phyloP scores from a whole-genome alignment of 306 rosid species.

The Arachis hypogaea region DNA sequence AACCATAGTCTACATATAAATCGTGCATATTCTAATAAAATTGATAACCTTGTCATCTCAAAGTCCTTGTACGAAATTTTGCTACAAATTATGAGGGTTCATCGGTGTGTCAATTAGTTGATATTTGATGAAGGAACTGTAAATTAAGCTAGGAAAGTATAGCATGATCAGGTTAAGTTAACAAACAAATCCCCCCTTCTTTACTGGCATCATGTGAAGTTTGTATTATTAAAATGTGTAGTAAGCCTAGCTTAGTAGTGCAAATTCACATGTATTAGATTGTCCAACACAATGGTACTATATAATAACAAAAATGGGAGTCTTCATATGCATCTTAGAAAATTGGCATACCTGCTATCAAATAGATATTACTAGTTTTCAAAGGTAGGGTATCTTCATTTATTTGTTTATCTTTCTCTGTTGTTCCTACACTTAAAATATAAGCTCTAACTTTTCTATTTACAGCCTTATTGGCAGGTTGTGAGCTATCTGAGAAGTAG shows the following conservation, averaged over 20 bases:
- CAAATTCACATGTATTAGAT: not conserved
- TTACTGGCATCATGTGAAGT: not conserved
- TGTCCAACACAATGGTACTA: not conserved
- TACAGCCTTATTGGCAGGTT: slow-evolving; percentile 92
- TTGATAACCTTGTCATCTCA: slow-evolving; percentile 9
- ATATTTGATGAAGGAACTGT: not conserved
- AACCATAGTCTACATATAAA: not conserved
- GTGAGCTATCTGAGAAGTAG: slow-evolving; percentile 45
- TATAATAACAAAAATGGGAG: slow-evolving; percentile 1
- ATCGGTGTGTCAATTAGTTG: not conserved
- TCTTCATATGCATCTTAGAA: slow-evolving; percentile 10
- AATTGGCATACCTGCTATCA: slow-evolving; percentile 27
- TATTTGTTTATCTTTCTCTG: not conserved
- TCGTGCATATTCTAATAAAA: not conserved
- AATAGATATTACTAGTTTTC: slow-evolving; percentile 18
- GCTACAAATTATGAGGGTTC: slow-evolving; percentile 13
- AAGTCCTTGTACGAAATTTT: slow-evolving; percentile 10
- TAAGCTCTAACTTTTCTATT: slow-evolving; percentile 33
- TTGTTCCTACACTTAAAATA: not conserved
- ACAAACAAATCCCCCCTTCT: not conserved
- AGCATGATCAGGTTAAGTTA: not conserved
- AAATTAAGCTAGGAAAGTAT: slow-evolving; percentile 8
- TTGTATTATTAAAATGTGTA: not conserved
- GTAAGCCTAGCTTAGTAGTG: not conserved
- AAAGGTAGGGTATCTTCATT: not conserved